Base-by-base conservation (phyloP, 768 basidiomycete species). In the Boletus pseudopeckii region DNA sequence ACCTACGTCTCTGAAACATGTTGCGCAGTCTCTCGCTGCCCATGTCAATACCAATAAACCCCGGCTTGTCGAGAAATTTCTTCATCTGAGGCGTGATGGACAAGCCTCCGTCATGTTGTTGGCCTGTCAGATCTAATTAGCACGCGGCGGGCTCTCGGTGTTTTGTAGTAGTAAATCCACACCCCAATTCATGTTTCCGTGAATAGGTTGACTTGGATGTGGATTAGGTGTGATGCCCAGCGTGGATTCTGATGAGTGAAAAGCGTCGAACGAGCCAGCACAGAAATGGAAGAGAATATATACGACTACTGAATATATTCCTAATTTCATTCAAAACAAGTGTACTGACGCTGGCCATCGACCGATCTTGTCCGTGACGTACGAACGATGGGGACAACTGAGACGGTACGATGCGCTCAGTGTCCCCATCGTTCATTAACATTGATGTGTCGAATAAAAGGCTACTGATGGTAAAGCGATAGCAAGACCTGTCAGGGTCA, bases 1-100 rank as follows among this genome's bases (percentile, higher is more conserved):
- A 63, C 62, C 13, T 42, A 70, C 68, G 64, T 32, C 14, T 55
- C 45, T 65, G 68, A 41, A 71, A 70, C 68, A 70, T 71, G 4
- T 36, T 9, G 37, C 68, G 66, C 44, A 71, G 55, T 45, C 20
- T 56, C 20, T 71, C 64, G 28, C 68, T 48, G n/a, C 59, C 68
- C 64, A 41, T 64, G 34, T 52, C 9, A 1, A 37, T n/a, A 10
- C 60, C 57, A 43, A 70, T 70, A 47, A 68, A 58, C 4, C 68
- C 70, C 0, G 62, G 58, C 44, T 59, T 37, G 30, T 58, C 50
- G 39, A 70, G 68, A 22, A 71, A 70, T 4, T 15, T 20, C n/a
- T 34, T 38, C 65, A 71, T 70, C 33, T 62, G 55, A n/a, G 57
- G 49, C 3, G 70, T 68, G 38, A 70, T 30, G 28, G 20, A 53